Evolutionary conservation across 176 grass and related monocot genomes (phyloP), one percentile per base, ranked within the genome.

Genomic region (Lolium rigidum): DNA sequence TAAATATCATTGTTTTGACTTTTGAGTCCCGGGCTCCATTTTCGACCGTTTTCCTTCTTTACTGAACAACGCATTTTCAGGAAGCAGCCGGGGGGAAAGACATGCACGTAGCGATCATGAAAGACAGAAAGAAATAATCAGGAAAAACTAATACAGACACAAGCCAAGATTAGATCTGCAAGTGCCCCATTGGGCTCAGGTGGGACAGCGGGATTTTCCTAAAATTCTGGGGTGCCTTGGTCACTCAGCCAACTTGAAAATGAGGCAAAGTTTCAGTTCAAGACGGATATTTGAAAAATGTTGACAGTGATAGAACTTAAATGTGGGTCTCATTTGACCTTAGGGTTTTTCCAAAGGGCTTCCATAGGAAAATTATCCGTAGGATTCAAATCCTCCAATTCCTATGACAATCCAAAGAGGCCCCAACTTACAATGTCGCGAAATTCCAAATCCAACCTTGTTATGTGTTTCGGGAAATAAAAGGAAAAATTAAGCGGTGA

Each of bases 111-210:
- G n/a, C 68, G 70, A 26, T 21, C 35, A 66, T 56, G 49, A 84
- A 61, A 74, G 68, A 35, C 13, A 38, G 6, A 18, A 5, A 55
- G 18, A 76, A 46, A 76, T 41, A 17, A 15, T 22, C 47, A 63
- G 11, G 50, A 68, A 41, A 59, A 57, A 81, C 39, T 35, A 20
- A 14, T 43, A 39, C 13, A 80, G 76, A 55, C 54, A 74, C 67
- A 80, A 48, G 26, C 56, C 81, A 80, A 80, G 68, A 89, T 85
- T 64, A 38, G 68, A 85, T 75, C 68, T 80, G 57, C 51, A 59
- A 18, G 3, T 85, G 76, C 75, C 44, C 44, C 46, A 18, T 24
- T 18, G 13, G 46, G 5, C 51, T 25, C 56, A 24, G 21, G 81
- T 78, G 49, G 81, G 31, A 18, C 12, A 17, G 28, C 14, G 14